Evolutionary conservation across 441 rosid species (phyloP).

Genomic region (Brassica hybrid): DNA sequence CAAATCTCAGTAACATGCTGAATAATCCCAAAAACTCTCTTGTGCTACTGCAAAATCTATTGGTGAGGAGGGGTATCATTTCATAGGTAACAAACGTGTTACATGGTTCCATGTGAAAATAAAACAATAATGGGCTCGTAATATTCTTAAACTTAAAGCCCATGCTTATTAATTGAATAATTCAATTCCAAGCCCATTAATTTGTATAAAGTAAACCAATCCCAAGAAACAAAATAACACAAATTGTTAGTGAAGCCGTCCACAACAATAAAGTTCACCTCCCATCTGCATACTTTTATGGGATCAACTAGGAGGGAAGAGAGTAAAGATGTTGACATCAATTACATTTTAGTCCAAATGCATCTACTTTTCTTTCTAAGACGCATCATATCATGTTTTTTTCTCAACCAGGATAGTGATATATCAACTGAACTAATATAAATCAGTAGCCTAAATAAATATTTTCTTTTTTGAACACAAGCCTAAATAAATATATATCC

Average conservation of each 20-base stretch:
- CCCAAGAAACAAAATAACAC: not conserved
- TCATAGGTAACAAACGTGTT: not conserved
- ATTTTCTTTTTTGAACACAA: not conserved
- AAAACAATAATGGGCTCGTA: not conserved
- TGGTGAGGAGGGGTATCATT: not conserved
- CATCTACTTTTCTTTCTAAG: not conserved
- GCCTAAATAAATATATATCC: not conserved
- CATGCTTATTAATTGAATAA: not conserved
- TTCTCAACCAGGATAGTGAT: not conserved
- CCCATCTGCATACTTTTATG: not conserved
- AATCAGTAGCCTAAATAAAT: not conserved
- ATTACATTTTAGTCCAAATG: not conserved
- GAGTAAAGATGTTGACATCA: conserved; percentile 5
- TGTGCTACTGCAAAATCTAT: not conserved
- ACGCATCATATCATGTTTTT: not conserved
- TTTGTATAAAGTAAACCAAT: not conserved
- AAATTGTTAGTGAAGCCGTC: not conserved
- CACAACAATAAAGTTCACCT: not conserved
- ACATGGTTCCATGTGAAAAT: not conserved
- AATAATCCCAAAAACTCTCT: not conserved
- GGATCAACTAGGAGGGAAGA: conserved; percentile 23
- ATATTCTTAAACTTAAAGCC: conserved; percentile 9
- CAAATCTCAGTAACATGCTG: not conserved
- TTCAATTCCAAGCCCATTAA: conserved; percentile 8
- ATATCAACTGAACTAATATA: not conserved